These are phyloP conservation scores for Trebouxia sp. DNA, from an alignment of 139 green algal species.

Conservation along the genomic window DNA sequence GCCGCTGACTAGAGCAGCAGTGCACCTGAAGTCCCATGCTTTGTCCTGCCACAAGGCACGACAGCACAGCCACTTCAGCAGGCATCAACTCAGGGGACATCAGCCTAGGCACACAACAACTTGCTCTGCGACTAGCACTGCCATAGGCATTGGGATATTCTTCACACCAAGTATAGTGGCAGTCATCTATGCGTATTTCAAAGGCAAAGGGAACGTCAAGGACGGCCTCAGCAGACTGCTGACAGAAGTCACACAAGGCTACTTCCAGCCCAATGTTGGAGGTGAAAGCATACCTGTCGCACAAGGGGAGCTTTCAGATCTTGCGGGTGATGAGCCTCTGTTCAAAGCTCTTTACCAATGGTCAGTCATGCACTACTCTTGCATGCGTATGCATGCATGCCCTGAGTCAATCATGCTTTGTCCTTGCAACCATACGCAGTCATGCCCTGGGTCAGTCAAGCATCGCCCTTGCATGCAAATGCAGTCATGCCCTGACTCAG, in stretches of 20 bases:
- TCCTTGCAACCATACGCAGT: background rate
- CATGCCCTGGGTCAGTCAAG: no score
- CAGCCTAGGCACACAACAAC: background rate
- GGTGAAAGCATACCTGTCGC: slow-evolving; percentile 87
- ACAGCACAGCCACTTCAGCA: background rate
- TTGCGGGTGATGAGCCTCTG: slow-evolving; percentile 88
- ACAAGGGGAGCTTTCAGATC: slow-evolving; percentile 83
- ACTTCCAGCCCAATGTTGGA: slow-evolving; percentile 89
- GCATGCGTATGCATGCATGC: background rate
- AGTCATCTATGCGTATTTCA: slow-evolving; percentile 67
- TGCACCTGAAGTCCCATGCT: background rate
- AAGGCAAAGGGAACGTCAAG: slow-evolving; percentile 84
- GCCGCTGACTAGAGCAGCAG: background rate
- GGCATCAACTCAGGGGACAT: no score
- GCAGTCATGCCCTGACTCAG: no score
- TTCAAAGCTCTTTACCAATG: slow-evolving; percentile 94
- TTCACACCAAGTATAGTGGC: slow-evolving; percentile 67
- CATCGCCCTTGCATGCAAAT: no score
- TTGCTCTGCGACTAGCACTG: slow-evolving; percentile 6
- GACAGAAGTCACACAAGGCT: slow-evolving; percentile 72
- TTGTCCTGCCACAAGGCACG: background rate
- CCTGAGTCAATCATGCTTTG: no score
- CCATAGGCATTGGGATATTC: slow-evolving; percentile 66
- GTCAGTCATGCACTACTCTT: slow-evolving; percentile 46
- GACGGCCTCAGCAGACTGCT: slow-evolving; percentile 82